Percentiles rank a stretch among this genome's conserved stretches.
phyloP scores from a whole-genome alignment of 2,329 filamentous ascomycete species.

The Pyricularia grisea region DNA sequence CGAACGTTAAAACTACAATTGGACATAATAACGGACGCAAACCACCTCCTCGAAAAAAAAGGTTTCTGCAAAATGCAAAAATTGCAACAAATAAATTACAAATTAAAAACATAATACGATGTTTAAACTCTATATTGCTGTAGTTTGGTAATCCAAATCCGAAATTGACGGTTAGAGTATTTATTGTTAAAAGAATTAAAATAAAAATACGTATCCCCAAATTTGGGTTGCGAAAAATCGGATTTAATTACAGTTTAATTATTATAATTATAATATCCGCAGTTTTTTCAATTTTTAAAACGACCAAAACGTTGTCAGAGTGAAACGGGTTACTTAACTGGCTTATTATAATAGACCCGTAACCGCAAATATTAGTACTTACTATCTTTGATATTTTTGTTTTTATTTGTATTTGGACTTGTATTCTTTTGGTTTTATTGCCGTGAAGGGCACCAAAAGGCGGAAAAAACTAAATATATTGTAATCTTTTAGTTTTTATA shows the following conservation, averaged over 20 bases:
- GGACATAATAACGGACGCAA: constrained; percentile 66
- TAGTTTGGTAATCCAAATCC: too few species aligned
- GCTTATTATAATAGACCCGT: constrained; percentile 68
- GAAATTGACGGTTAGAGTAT: too few species aligned
- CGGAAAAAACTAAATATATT: constrained; percentile 94
- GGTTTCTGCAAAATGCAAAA: constrained; percentile 78
- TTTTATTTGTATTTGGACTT: constrained; percentile 66
- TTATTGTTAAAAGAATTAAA: constrained; percentile 75
- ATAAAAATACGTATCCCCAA: constrained; percentile 86
- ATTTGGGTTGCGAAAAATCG: constrained; percentile 87
- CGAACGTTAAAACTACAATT: too few species aligned
- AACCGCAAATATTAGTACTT: constrained; percentile 84
- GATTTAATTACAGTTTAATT: constrained; percentile 94
- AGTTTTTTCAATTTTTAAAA: constrained; percentile 88
- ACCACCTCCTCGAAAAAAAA: constrained; percentile 84
- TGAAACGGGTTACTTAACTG: constrained; percentile 79
- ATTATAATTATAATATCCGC: constrained; percentile 82
- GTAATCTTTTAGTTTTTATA: constrained; percentile 83
- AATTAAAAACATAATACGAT: constrained; percentile 74
- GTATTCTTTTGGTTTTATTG: constrained; percentile 83
- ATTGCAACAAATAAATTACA: constrained; percentile 76
- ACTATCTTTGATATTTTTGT: constrained; percentile 74
- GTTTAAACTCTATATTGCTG: background rate
- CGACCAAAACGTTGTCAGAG: constrained; percentile 63
- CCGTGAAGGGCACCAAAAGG: constrained; percentile 75